Evolutionary conservation across 1,284 basidiomycete species (phyloP), one percentile per base, ranked within the genome.

Genomic region (Fomitopsis betulina): DNA sequence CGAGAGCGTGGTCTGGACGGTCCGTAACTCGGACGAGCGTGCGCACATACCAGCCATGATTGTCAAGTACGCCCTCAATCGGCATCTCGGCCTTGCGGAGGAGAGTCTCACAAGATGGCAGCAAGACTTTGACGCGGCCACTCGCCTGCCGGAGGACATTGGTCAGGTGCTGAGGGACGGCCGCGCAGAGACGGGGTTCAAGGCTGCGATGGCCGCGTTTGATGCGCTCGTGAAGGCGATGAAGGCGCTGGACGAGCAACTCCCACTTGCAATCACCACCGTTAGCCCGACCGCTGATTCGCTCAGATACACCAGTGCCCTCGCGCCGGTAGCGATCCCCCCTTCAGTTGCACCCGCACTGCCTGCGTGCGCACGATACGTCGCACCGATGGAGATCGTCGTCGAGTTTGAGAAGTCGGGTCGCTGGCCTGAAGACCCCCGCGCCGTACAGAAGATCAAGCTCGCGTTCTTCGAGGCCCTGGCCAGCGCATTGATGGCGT

Each of bases 1-100:
- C 7, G 94, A 98, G 72, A 94, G 92, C 68, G 94, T 99, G 13
- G 94, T 98, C 0, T 99, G 97, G 97, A 84, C 90, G 7, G 83
- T 89, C 15, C 80, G 80, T 61, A 85, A 79, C 5, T 78, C 80
- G 0, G 91, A 94, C 61, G 93, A 95, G 62, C 87, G 92, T 8
- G 80, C 85, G 2, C 82, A 87, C 54, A 87, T 99, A 40, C 94
- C 95, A 0, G 75, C 80, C 8, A 80, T 84, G 69, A 85, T 98
- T 63, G 82, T 94, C 13, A 73, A 78, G 27, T 87, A 94, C 71
- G 77, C 98, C 35, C 78, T 99, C 6, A 67, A 79, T 33, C 79
- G 80, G 19, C 96, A 98, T 70, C 90, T 95, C 61, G 81, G 81
- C 19, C 72, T 96, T 40, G 65, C 69, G 3, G 76, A 74, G 7